phyloP scores from a whole-genome alignment of 177 flowering plant genomes.

The Telopea speciosissima region DNA sequence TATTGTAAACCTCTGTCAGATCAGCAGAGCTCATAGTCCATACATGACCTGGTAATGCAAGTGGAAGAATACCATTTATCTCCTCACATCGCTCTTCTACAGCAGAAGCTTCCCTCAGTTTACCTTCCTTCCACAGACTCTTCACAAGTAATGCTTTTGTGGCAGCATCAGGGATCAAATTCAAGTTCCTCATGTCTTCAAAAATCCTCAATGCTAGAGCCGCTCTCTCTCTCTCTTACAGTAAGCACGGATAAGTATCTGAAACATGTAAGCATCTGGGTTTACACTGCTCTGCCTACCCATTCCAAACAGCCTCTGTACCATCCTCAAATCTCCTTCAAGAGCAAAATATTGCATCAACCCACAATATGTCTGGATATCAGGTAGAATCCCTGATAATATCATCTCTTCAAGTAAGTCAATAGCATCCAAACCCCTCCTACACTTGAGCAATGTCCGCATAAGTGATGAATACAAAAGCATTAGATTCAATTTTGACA shows the following conservation, averaged over 20 bases:
- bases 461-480: slow-evolving; percentile 75
- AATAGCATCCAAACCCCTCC: slow-evolving; percentile 42
- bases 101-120: slow-evolving; percentile 69
- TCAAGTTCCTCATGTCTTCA: slow-evolving; percentile 61
- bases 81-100: slow-evolving; percentile 63
- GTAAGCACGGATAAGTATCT: slow-evolving; percentile 59
- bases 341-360: slow-evolving; percentile 78
- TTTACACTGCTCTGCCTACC: slow-evolving; percentile 57
- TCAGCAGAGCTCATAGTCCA: slow-evolving; percentile 68
- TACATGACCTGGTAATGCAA: slow-evolving; percentile 53
- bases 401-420: slow-evolving; percentile 72
- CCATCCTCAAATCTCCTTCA: slow-evolving; percentile 60
- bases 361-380: slow-evolving; percentile 71
- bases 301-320: slow-evolving; percentile 66
- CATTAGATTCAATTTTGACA: slow-evolving; percentile 41
- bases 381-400: slow-evolving; percentile 48
- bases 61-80: slow-evolving; percentile 35
- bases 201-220: slow-evolving; percentile 70
- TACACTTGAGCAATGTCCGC: slow-evolving; percentile 65
- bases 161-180: slow-evolving; percentile 51
- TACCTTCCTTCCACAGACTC: slow-evolving; percentile 90
- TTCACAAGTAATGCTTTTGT: slow-evolving; percentile 75
- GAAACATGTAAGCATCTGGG: slow-evolving; percentile 72
- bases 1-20: slow-evolving; percentile 39
- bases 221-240: slow-evolving; percentile 61